phyloP scores from a whole-genome alignment of 1,284 basidiomycete species.

The Marasmius fiardii region DNA sequence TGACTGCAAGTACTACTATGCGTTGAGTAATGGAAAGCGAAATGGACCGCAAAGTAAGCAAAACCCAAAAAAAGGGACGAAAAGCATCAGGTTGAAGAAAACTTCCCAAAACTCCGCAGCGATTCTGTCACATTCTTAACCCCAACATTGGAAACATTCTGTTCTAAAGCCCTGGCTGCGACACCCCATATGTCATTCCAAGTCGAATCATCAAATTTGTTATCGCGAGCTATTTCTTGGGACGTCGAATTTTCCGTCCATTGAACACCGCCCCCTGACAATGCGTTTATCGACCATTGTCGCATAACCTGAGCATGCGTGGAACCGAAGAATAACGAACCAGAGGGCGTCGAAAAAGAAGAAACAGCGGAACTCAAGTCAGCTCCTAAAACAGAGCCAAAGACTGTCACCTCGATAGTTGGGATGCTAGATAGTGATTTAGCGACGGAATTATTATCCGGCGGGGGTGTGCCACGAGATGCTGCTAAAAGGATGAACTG shows the following conservation, averaged over 20 bases:
- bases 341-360: conserved; percentile 48
- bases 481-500: conserved; percentile 41
- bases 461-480: conserved; percentile 35
- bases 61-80: conserved; percentile 12
- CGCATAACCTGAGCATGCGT: conserved; percentile 43
- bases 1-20: too few relatives aligned
- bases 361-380: conserved; percentile 49
- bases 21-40: conserved; percentile 9
- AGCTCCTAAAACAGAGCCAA: conserved; percentile 46
- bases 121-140: conserved; percentile 40
- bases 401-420: conserved; percentile 55
- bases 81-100: conserved; percentile 23
- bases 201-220: conserved; percentile 33
- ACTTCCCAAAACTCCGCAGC: conserved; percentile 26
- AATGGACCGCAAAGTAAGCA: conserved; percentile 2
- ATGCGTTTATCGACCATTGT: conserved; percentile 48
- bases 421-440: conserved; percentile 45
- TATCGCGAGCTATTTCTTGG: conserved; percentile 46
- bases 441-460: conserved; percentile 35
- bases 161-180: conserved; percentile 36
- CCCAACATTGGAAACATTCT: conserved; percentile 26
- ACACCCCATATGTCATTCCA: conserved; percentile 52
- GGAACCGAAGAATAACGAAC: conserved; percentile 58
- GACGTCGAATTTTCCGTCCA: conserved; percentile 56
- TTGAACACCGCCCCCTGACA: conserved; percentile 30